phyloP scores from a whole-genome alignment of 176 grass and related monocot species.

The Olyra latifolia region DNA sequence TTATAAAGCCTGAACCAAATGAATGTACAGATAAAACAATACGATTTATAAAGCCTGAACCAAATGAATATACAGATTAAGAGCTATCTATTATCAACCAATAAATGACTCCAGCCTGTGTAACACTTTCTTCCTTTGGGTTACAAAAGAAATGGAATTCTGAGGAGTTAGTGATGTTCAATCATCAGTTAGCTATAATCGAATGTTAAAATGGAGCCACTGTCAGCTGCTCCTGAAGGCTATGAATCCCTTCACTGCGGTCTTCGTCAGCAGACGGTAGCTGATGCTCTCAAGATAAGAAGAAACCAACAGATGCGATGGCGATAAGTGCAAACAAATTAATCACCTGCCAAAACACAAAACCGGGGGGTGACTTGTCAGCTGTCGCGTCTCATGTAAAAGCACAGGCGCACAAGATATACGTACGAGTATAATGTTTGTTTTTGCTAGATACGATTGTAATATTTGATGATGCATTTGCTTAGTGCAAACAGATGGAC shows the following conservation, averaged over 20 bases:
- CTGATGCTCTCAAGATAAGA: conserved; percentile 49
- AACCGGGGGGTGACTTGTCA: background rate
- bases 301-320: conserved; percentile 33
- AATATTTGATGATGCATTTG: background rate
- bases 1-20: background rate
- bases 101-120: background rate
- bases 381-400: background rate
- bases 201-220: background rate
- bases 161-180: background rate
- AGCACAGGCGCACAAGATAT: background rate
- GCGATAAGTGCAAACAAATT: conserved; percentile 21
- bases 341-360: conserved; percentile 40
- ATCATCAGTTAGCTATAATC: conserved; percentile 14
- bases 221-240: background rate
- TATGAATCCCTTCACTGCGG: background rate
- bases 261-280: conserved; percentile 16
- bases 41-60: background rate
- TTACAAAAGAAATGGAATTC: background rate
- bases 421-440: background rate
- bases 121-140: background rate
- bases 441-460: background rate
- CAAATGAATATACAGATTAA: background rate
- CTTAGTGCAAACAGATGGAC: background rate
- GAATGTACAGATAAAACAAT: background rate
- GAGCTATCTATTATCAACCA: background rate